Evolutionary conservation across 2,329 filamentous ascomycete genomes (phyloP).

Genomic region (Penicillium sp.): DNA sequence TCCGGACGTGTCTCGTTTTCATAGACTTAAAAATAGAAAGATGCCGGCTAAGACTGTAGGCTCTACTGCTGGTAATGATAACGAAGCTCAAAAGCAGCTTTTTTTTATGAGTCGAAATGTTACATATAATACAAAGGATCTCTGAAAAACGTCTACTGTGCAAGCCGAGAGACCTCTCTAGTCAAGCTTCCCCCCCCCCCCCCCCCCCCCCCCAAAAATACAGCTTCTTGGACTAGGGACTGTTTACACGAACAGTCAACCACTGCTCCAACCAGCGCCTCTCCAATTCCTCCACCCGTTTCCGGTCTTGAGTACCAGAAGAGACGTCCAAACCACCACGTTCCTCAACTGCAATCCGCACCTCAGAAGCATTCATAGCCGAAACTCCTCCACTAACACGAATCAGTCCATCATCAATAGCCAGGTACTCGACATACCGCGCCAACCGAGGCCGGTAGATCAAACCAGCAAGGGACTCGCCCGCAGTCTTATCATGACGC

Average conservation of each 20-base stretch:
- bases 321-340: slow-evolving; percentile 52
- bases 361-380: slow-evolving; percentile 61
- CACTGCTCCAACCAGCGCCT: slow-evolving; percentile 39
- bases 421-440: slow-evolving; percentile 61
- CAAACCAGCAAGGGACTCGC: slow-evolving; percentile 26
- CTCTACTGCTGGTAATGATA: not conserved
- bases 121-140: not conserved
- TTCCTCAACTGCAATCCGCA: slow-evolving; percentile 68
- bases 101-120: not conserved
- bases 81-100: not conserved
- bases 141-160: not conserved
- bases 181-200: no score
- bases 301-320: slow-evolving; percentile 16
- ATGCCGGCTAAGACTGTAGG: not conserved
- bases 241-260: slow-evolving; percentile 22
- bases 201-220: no score
- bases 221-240: not conserved
- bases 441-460: slow-evolving; percentile 56
- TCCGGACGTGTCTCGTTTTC: not conserved
- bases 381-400: slow-evolving; percentile 59
- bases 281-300: slow-evolving; percentile 30
- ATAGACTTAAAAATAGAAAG: not conserved
- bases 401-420: slow-evolving; percentile 69
- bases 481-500: slow-evolving; percentile 43
- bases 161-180: not conserved